Evolutionary conservation across 345 rosid genomes (phyloP).

Genomic region (Ceriops tagal): DNA sequence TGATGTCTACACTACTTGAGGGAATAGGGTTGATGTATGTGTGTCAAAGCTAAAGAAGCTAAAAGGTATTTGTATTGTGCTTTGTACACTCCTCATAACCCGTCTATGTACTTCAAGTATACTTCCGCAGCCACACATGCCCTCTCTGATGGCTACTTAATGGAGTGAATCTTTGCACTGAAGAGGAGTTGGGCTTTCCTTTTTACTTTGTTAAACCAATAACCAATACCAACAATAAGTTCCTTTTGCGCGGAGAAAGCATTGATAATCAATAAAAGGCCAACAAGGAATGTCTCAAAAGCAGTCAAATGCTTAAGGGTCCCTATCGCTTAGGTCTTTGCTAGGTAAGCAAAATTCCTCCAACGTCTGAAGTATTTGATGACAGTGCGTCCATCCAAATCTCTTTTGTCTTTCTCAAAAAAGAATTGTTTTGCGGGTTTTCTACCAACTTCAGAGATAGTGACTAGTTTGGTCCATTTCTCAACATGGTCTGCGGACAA

Average conservation of each 20-base stretch:
- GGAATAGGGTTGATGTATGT: constrained; percentile 2
- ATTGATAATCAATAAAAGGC: background rate
- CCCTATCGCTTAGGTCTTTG: constrained; percentile 7
- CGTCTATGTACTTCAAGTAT: constrained; percentile 7
- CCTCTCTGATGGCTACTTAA: background rate
- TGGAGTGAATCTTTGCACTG: constrained; percentile 19
- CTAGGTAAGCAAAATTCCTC: constrained; percentile 11
- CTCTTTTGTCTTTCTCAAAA: constrained; percentile 13
- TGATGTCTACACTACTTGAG: constrained; percentile 19
- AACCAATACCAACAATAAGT: background rate
- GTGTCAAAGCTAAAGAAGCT: constrained; percentile 5
- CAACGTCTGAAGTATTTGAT: constrained; percentile 26
- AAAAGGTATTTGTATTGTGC: constrained; percentile 10
- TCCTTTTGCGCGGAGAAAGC: background rate
- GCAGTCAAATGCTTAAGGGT: constrained; percentile 36
- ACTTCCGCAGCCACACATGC: background rate
- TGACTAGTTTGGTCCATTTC: constrained; percentile 6
- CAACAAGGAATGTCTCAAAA: constrained; percentile 28
- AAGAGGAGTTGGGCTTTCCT: background rate
- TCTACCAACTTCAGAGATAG: constrained; percentile 26
- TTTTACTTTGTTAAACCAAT: background rate
- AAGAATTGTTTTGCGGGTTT: constrained; percentile 8
- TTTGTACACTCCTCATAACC: background rate
- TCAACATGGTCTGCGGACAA: background rate
- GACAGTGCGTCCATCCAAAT: constrained; percentile 14